phyloP scores from a whole-genome alignment of 1,139 yeast genomes.

The Protomyces macrosporus region DNA sequence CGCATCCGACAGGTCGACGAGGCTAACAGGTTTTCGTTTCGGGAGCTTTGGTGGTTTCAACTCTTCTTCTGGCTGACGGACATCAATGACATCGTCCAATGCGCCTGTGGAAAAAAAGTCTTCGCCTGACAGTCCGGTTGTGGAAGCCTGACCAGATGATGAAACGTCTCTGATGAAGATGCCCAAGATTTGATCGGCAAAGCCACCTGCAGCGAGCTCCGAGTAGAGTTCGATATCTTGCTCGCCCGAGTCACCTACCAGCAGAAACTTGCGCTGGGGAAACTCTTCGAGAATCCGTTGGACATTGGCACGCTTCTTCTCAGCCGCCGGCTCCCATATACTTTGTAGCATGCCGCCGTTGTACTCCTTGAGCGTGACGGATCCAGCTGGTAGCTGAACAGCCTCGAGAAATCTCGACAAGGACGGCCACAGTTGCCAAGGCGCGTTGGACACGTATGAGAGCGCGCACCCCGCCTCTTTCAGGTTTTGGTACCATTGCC shows the following conservation, averaged over 20 bases:
- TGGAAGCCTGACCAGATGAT: slow-evolving; percentile 7
- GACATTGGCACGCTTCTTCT: slow-evolving; percentile 66
- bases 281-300: slow-evolving; percentile 65
- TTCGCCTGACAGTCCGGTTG: slow-evolving; percentile 21
- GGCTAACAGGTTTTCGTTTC: not conserved
- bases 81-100: slow-evolving; percentile 12
- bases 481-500: slow-evolving; percentile 59
- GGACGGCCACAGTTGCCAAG: slow-evolving; percentile 76
- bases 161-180: slow-evolving; percentile 80
- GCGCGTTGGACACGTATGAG: slow-evolving; percentile 93
- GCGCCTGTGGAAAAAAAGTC: slow-evolving; percentile 18
- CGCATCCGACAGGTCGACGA: not conserved
- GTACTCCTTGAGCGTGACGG: slow-evolving; percentile 82
- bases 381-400: slow-evolving; percentile 65
- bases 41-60: slow-evolving; percentile 6
- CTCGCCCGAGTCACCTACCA: slow-evolving; percentile 95
- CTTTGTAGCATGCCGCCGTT: slow-evolving; percentile 65
- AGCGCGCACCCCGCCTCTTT: slow-evolving; percentile 48
- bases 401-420: slow-evolving; percentile 55
- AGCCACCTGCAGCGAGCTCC: slow-evolving; percentile 52
- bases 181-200: slow-evolving; percentile 61
- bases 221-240: slow-evolving; percentile 88
- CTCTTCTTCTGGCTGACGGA: not conserved
- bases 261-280: slow-evolving; percentile 66
- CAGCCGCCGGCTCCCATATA: slow-evolving; percentile 78